phyloP scores from a whole-genome alignment of 495 filamentous ascomycete species.

The Penicillium manginii region DNA sequence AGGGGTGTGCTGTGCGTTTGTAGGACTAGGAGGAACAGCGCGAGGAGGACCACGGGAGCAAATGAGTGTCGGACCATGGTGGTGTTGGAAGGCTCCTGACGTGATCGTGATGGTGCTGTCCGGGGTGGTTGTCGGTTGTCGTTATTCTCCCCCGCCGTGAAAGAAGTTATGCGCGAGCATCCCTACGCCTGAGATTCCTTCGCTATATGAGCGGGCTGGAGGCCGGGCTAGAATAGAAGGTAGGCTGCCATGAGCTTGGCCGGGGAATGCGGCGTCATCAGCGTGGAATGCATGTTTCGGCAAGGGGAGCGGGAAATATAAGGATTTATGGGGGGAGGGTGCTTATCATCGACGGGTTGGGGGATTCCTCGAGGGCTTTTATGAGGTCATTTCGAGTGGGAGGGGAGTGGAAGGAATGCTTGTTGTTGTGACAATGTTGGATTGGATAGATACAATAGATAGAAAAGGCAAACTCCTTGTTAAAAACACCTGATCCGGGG shows the following conservation, averaged over 20 bases:
- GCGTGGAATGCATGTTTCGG: slow-evolving; percentile 25
- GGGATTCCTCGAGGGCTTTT: slow-evolving; percentile 7
- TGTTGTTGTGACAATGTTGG: slow-evolving; percentile 24
- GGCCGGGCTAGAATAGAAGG: not conserved
- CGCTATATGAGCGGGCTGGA: no score
- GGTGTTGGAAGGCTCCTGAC: slow-evolving; percentile 12
- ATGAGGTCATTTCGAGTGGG: slow-evolving; percentile 25
- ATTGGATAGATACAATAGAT: slow-evolving; percentile 22
- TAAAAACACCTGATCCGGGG: slow-evolving; percentile 28
- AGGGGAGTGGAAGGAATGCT: slow-evolving; percentile 29
- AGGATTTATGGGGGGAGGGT: no score
- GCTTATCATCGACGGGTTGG: slow-evolving; percentile 8
- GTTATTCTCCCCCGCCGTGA: no score
- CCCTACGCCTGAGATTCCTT: no score
- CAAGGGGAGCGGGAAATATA: slow-evolving; percentile 16
- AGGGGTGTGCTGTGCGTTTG: slow-evolving; percentile 26
- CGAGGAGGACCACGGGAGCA: slow-evolving; percentile 27
- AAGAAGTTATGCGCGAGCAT: no score
- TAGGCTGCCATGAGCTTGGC: slow-evolving; percentile 10
- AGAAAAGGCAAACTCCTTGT: slow-evolving; percentile 22
- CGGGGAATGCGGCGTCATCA: slow-evolving; percentile 31
- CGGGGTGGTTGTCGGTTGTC: no score
- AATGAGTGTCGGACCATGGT: slow-evolving; percentile 35
- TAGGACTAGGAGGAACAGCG: slow-evolving; percentile 12
- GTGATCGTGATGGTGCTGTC: no score